Percentiles rank a stretch among this genome's conserved stretches.
These are phyloP conservation scores for Vicia sativa DNA, from an alignment of 306 rosid genomes.

Conservation along the genomic window DNA sequence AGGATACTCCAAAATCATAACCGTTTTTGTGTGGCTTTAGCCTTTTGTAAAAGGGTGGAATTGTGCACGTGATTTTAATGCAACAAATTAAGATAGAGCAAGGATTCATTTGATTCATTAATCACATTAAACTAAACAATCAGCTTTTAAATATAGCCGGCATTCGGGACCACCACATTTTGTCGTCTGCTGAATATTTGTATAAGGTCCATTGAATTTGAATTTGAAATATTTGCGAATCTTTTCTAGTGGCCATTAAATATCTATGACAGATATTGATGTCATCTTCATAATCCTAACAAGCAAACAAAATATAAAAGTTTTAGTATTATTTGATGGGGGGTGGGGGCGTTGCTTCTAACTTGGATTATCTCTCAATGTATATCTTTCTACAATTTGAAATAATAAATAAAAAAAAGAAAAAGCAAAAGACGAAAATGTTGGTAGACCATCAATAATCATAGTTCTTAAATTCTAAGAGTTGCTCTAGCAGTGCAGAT, in stretches of 20 bases:
- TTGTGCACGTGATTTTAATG: constrained; percentile 45
- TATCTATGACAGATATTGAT: neutral
- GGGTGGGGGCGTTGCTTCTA: neutral
- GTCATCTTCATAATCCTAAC: neutral
- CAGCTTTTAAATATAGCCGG: constrained; percentile 39
- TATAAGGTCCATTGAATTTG: neutral
- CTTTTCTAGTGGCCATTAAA: neutral
- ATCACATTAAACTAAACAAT: neutral
- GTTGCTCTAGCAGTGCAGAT: too few species aligned
- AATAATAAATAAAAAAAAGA: too few species aligned
- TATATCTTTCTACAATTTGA: too few species aligned
- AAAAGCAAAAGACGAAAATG: too few species aligned
- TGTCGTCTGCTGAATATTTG: neutral
- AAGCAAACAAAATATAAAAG: neutral
- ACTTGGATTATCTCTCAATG: neutral
- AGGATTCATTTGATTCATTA: neutral
- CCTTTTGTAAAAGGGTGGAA: neutral
- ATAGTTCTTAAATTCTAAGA: too few species aligned
- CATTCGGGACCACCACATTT: constrained; percentile 30
- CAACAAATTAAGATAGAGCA: constrained; percentile 2
- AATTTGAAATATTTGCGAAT: neutral
- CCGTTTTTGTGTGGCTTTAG: neutral
- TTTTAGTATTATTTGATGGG: neutral
- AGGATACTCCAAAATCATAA: constrained; percentile 9
- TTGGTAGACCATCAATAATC: too few species aligned